phyloP scores from a whole-genome alignment of 257 asterid genomes.

The Fraxinus anomala region DNA sequence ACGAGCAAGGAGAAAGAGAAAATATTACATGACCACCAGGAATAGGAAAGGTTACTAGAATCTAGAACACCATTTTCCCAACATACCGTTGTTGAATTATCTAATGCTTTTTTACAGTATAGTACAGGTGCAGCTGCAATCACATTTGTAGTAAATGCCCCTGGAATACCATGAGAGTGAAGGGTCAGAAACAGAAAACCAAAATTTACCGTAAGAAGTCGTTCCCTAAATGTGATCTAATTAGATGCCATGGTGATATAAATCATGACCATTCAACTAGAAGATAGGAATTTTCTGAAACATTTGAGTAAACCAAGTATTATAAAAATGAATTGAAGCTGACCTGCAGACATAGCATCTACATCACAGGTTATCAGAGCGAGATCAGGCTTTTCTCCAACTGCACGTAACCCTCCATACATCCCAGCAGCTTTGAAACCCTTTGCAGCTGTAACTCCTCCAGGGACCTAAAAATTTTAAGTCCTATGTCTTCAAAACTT shows the following conservation, averaged over 20 bases:
- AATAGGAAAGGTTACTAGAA: not conserved
- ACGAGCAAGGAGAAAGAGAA: not conserved
- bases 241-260: not conserved
- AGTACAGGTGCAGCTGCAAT: constrained; percentile 98
- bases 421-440: constrained; percentile 98
- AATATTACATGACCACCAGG: not conserved
- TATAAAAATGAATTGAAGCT: not conserved
- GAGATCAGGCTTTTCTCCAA: constrained; percentile 97
- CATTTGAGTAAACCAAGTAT: not conserved
- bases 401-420: constrained; percentile 95
- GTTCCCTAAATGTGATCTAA: not conserved
- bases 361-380: constrained; percentile 89
- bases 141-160: constrained; percentile 83
- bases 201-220: constrained; percentile 5
- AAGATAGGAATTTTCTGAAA: constrained; percentile 13
- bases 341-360: constrained; percentile 88
- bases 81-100: constrained; percentile 73
- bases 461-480: constrained; percentile 64
- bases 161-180: constrained; percentile 41
- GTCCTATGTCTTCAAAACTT: constrained; percentile 25
- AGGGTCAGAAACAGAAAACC: constrained; percentile 14
- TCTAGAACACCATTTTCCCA: not conserved
- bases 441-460: constrained; percentile 93
- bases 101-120: constrained; percentile 75
- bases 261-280: not conserved